Evolutionary conservation across 163 green algal genomes (phyloP).

Genomic region (Smithsoniella earleae): DNA sequence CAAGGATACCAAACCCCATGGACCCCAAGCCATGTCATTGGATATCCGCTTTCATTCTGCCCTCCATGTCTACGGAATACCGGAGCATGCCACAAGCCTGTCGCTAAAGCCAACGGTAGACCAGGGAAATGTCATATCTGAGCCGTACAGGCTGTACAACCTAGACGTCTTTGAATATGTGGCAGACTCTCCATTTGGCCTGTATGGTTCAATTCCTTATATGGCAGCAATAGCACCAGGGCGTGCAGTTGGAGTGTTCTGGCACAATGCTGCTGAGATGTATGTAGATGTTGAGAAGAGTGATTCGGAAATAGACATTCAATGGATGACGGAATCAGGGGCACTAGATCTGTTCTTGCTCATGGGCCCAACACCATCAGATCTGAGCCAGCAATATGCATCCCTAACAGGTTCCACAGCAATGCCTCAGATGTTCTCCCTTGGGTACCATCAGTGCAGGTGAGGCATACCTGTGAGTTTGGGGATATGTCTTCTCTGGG

Average conservation of each 20-base stretch:
- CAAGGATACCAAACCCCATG: slow-evolving; percentile 74
- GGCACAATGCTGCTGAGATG: slow-evolving; percentile 97
- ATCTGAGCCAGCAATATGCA: slow-evolving; percentile 67
- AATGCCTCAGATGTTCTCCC: slow-evolving; percentile 85
- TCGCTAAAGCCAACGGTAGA: slow-evolving; percentile 64
- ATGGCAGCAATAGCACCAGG: slow-evolving; percentile 69
- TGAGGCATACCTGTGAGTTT: slow-evolving; percentile 11
- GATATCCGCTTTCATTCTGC: slow-evolving; percentile 76
- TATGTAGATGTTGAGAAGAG: slow-evolving; percentile 79
- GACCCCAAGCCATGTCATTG: slow-evolving; percentile 79
- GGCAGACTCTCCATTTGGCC: slow-evolving; percentile 80
- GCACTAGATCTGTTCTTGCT: slow-evolving; percentile 93
- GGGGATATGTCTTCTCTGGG: background rate
- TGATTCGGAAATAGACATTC: slow-evolving; percentile 44
- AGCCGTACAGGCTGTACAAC: slow-evolving; percentile 98
- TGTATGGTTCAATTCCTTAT: slow-evolving; percentile 96
- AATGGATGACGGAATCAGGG: slow-evolving; percentile 92
- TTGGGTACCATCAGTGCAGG: slow-evolving; percentile 92
- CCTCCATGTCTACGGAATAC: slow-evolving; percentile 65
- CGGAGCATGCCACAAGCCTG: slow-evolving; percentile 74
- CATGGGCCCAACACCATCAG: slow-evolving; percentile 50
- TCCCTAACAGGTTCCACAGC: slow-evolving; percentile 67
- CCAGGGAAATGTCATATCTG: slow-evolving; percentile 36
- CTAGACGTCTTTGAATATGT: slow-evolving; percentile 99
- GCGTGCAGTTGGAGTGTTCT: slow-evolving; percentile 77